Conservation (phyloP, 495 filamentous ascomycete genomes). For the Podospora pseudopauciseta region DNA sequence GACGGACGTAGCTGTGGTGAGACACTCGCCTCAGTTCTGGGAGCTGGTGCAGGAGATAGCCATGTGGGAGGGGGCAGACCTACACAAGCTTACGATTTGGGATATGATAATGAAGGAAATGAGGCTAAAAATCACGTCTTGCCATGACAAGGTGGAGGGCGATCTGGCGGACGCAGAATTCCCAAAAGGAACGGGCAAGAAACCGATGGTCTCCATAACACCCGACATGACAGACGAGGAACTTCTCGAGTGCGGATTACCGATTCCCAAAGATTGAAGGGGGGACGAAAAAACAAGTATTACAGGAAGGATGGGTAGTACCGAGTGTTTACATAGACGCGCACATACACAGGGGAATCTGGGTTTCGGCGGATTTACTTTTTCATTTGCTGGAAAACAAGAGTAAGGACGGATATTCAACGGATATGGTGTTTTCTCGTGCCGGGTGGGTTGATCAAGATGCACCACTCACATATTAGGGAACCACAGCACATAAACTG, state of each 20-base stretch:
- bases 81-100: not conserved
- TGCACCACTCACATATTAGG: not conserved
- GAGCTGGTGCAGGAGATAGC: constrained; percentile 11
- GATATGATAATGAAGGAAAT: constrained; percentile 13
- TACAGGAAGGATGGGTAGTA: not conserved
- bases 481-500: not conserved
- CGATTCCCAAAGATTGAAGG: not conserved
- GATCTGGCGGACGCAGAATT: not conserved
- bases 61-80: not conserved
- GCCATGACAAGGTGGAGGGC: not conserved
- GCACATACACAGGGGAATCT: not conserved
- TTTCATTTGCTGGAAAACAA: not conserved
- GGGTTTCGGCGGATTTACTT: not conserved
- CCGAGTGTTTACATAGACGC: not conserved
- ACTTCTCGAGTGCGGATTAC: not conserved
- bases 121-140: not conserved
- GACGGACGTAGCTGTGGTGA: not conserved
- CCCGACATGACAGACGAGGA: not conserved
- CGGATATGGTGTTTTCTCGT: not conserved
- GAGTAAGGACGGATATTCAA: not conserved
- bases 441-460: not conserved
- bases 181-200: not conserved
- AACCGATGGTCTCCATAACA: not conserved
- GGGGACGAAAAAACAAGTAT: not conserved
- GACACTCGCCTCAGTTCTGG: not conserved